Evolutionary conservation across 257 asterid species (phyloP), one percentile per base, ranked within the genome.

Genomic region (Solanum verrucosum): DNA sequence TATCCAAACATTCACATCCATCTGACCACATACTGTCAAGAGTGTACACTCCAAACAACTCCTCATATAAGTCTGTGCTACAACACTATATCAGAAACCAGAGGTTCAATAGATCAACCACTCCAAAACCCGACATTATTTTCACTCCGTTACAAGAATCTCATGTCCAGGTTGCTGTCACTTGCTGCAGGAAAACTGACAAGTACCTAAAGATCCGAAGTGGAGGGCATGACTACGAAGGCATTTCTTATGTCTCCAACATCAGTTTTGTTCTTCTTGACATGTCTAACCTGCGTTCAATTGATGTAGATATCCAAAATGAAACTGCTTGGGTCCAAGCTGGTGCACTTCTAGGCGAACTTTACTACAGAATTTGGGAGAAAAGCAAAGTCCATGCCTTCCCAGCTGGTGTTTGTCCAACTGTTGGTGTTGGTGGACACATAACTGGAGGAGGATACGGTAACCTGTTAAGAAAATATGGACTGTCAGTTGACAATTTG

Each of bases 201-300:
- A 56, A 89, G 86, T 91, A 91, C 27, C 93, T 93, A 37, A 93
- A 89, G 81, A 92, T 92, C 90, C 94, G 95, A 78, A 92, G 95
- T 90, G 96, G 95, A 86, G 96, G 96, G 84, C 95, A 93, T 40
- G 96, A 93, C 84, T 93, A 89, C 42, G 95, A 93, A 73, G 95
- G 96, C 70, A 84, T 89, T 12, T 93, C 96, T 16, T 93, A 92
- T 68, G 94, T 92, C 35, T 90, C 94, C 74, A 86, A 10, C 73
- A 14, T 31, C 79, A 38, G 91, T 4, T 93, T 92, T 46, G 89
- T 87, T 82, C 68, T 92, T 38, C 93, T 93, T 86, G 96, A 93
- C 87, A 89, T 93, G 95, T 92, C 92, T 88, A 92, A 90, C 74
- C 87, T 93, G 89, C 84, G 89, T 29, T 88, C 93, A 6, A 88